Evolutionary conservation across 768 basidiomycete species (phyloP).

Genomic region (Exidia glandulosa): DNA sequence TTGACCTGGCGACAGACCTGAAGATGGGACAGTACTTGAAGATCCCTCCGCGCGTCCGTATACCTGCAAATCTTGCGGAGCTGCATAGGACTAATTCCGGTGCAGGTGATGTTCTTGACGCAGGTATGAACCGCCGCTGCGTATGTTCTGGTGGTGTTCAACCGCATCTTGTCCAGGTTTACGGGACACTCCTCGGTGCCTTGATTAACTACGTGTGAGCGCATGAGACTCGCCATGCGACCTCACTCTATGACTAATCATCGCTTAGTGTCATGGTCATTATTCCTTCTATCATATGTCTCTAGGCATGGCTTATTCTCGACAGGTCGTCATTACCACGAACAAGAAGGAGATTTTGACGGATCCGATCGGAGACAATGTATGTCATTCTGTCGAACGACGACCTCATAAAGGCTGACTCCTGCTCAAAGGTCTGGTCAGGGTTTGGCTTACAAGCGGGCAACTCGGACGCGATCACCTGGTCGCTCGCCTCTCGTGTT

Average conservation of each 20-base stretch:
- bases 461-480: constrained; percentile 51
- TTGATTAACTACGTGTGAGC: constrained; percentile 13
- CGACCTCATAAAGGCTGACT: too few relatives aligned
- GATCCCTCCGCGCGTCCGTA: constrained; percentile 56
- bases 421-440: not conserved
- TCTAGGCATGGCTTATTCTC: constrained; percentile 29
- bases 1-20: constrained; percentile 32
- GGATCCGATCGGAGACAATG: constrained; percentile 42
- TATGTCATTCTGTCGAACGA: constrained; percentile 26
- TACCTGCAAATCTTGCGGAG: too few relatives aligned
- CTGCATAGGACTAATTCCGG: too few relatives aligned
- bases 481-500: constrained; percentile 51
- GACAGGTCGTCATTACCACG: constrained; percentile 7
- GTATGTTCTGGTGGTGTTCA: not conserved
- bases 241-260: not conserved
- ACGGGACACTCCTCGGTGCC: constrained; percentile 43
- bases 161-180: not conserved
- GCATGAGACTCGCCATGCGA: not conserved
- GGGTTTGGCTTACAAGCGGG: not conserved
- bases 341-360: constrained; percentile 30
- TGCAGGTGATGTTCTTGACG: constrained; percentile 51
- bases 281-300: constrained; percentile 21
- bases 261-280: constrained; percentile 29
- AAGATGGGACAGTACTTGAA: constrained; percentile 39
- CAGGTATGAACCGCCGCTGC: constrained; percentile 33